phyloP scores from a whole-genome alignment of 2,329 filamentous ascomycete species.

The Rhynchosporium secalis region DNA sequence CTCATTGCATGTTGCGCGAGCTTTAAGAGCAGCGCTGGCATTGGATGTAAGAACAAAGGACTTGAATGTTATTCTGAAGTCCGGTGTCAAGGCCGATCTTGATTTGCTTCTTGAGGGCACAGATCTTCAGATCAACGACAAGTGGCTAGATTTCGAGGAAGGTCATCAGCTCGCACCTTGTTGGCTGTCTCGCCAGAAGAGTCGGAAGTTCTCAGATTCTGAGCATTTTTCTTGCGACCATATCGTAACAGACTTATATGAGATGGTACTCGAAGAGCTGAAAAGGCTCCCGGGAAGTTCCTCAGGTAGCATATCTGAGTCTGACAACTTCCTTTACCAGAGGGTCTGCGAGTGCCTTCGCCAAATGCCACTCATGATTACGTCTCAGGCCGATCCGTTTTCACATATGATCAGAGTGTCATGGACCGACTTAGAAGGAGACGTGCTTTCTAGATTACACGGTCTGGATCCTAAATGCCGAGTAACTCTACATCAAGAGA shows the following conservation, averaged over 20 bases:
- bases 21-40: conserved; percentile 28
- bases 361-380: conserved; percentile 22
- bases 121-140: conserved; percentile 32
- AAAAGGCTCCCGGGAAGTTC: background rate
- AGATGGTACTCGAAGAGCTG: background rate
- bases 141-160: conserved; percentile 30
- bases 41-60: conserved; percentile 22
- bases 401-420: background rate
- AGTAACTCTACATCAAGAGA: conserved; percentile 26
- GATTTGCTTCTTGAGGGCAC: conserved; percentile 21
- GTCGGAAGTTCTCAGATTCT: background rate
- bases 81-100: conserved; percentile 22
- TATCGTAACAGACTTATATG: background rate
- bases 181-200: conserved; percentile 4
- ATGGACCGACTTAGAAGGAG: conserved; percentile 3
- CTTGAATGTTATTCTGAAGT: conserved; percentile 28
- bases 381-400: too few species aligned
- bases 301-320: too few species aligned
- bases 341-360: background rate
- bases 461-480: conserved; percentile 13
- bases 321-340: too few species aligned
- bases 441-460: background rate
- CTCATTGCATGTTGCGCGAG: conserved; percentile 21
- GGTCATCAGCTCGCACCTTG: conserved; percentile 21
- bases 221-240: conserved; percentile 16